Evolutionary conservation across 2,329 filamentous ascomycete genomes (phyloP).

Genomic region (Aspergillus chevalieri): DNA sequence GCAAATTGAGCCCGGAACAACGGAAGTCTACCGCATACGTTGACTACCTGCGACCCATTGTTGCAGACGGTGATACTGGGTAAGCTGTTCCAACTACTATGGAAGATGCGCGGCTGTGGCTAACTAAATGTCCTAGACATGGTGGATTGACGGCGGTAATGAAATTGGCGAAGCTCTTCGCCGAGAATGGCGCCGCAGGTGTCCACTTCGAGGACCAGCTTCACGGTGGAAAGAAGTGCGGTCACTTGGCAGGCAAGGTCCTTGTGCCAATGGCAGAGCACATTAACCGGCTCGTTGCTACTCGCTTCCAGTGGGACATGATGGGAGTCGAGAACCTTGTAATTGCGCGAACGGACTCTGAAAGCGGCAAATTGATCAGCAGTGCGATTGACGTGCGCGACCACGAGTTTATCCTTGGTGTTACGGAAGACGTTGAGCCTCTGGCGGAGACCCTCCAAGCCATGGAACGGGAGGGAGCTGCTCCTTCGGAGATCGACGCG

Average conservation of each 20-base stretch:
- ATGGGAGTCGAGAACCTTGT: constrained; percentile 95
- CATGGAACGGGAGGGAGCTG: constrained; percentile 77
- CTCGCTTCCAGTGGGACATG: constrained; percentile 95
- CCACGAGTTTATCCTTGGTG: constrained; percentile 92
- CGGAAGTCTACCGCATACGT: constrained; percentile 71
- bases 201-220: constrained; percentile 98
- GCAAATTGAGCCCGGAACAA: constrained; percentile 69
- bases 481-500: constrained; percentile 71
- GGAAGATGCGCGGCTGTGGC: not conserved
- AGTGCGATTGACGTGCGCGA: constrained; percentile 90
- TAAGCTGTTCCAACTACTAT: constrained; percentile 19
- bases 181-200: constrained; percentile 90
- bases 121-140: constrained; percentile 50
- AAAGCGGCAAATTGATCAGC: constrained; percentile 83
- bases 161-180: constrained; percentile 95
- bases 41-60: constrained; percentile 90
- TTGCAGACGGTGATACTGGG: constrained; percentile 93
- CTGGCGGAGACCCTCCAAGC: constrained; percentile 81
- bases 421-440: constrained; percentile 70
- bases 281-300: constrained; percentile 87
- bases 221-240: constrained; percentile 97
- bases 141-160: constrained; percentile 87
- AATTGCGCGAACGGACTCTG: constrained; percentile 91
- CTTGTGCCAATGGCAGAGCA: constrained; percentile 90
- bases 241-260: constrained; percentile 92